Evolutionary conservation across 768 basidiomycete genomes (phyloP), one percentile per base, ranked within the genome.

Genomic region (Favolaschia claudopus): DNA sequence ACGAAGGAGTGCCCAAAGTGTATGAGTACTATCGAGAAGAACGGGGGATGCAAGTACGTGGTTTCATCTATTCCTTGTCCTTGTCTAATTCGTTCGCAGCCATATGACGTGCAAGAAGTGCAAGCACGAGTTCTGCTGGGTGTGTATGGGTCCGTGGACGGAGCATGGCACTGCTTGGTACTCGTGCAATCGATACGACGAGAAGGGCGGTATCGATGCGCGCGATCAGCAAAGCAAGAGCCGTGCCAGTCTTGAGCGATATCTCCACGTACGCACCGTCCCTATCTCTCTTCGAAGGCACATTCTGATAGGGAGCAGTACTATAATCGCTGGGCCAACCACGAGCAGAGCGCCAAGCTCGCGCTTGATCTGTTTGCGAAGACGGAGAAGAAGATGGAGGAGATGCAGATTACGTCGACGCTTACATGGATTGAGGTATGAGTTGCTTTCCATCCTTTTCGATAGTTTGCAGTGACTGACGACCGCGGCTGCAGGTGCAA

Each of bases 41-140:
- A 99, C 64, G 97, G 97, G 9, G 97, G 97, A 13, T 99, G 97
- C 95, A 99, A 99, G 95, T 98, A 70, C 70, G 95, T 89, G 22
- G 40, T 34, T 55, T 20, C 9, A 56, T 38, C 58, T 29, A 39
- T 37, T 45, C 44, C 56, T 54, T 43, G 46, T 28, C 54, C 15
- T 29, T 50, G 37, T 65, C 67, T 51, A 28, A 20, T 25, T 43
- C 37, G 62, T 43, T 10, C 36, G 9, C 63, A 97, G 96, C 81
- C 97, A 99, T 74, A 99, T 99, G 96, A 99, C 96, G 19, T 99
- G 97, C 82, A 96, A 97, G 84, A 99, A 98, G 78, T 99, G 97
- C 84, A 96, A 94, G 70, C 87, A 95, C 66, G 93, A 94, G 79
- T 99, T 98, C 74, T 99, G 97, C 73, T 99, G 97, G 97, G 96